Base-by-base conservation (phyloP, 2,329 filamentous ascomycete genomes). In the Samsoniella hepiali region DNA sequence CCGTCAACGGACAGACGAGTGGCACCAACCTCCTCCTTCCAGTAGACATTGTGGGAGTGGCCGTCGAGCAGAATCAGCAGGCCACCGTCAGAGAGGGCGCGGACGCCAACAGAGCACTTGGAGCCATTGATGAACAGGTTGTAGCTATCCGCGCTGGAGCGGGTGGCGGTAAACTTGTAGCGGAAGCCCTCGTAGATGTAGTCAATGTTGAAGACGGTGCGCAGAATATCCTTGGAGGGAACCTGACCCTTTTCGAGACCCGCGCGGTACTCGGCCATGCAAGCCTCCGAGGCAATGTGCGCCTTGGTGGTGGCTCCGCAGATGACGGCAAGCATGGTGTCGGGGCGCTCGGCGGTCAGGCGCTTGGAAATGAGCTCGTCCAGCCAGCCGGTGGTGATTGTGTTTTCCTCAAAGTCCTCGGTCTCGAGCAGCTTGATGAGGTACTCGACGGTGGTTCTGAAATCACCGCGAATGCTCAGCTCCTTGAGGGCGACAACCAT, bases 401-500 rank as follows among this genome's bases (percentile, higher is more conserved):
- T 99, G 83, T 99, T 99, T 66, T 96, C 93, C 79, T 98, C 94
- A 74, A 99, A 99, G 65, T 93, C 95, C 67, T 96, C 94, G 0
- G 96, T 99, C 80, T 99, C 95, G 53, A 99, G 86, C 68, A 99
- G 87, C 84, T 99, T 99, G 79, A 99, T 98, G 68, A 99, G 86
- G 76, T 99, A 99, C 77, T 99, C 95, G 63, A 99, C 94, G 1
- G 95, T 99, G 61, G 95, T 99, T 74, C 93, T 87, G 86, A 99
- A 99, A 77, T 99, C 95, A 85, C 95, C 95, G 80, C 95, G 95
- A 82, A 99, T 99, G 81, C 94, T 99, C 79, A 99, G 79, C 80
- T 99, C 95, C 84, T 99, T 99, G 74, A 99, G 81, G 17, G 95
- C 95, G 70, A 99, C 91, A 69, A 99, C 93, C 95, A 99, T 99